Evolutionary conservation across 176 grass and related monocot genomes (phyloP).

Genomic region (barley (Hordeum vulgare)): DNA sequence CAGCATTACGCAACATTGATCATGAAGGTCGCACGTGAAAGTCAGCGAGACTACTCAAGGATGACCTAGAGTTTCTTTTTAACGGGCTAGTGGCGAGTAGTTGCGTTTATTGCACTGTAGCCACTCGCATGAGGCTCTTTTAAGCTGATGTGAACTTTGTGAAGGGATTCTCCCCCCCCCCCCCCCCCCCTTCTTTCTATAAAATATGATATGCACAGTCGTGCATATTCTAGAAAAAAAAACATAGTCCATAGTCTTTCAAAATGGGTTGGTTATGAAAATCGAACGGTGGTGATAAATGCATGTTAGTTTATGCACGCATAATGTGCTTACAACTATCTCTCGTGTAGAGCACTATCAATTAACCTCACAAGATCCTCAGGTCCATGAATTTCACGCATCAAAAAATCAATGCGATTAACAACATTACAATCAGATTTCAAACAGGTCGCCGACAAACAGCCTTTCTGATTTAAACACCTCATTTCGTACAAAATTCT

Average conservation of each 20-base stretch:
- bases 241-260: not conserved
- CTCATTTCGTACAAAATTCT: not conserved
- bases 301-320: not conserved
- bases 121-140: too few species aligned
- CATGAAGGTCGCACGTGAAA: too few species aligned
- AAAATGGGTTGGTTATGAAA: not conserved
- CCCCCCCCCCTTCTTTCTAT: too few species aligned
- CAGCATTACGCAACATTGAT: too few species aligned
- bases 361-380: slow-evolving; percentile 59
- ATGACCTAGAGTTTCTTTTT: too few species aligned
- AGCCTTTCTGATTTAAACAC: slow-evolving; percentile 10
- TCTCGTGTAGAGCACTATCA: slow-evolving; percentile 23
- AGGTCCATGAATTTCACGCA: slow-evolving; percentile 38
- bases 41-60: too few species aligned
- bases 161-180: too few species aligned
- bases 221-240: too few species aligned
- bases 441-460: slow-evolving; percentile 40
- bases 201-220: too few species aligned
- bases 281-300: not conserved
- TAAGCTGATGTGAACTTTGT: too few species aligned
- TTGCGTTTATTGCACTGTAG: too few species aligned
- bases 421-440: slow-evolving; percentile 36
- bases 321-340: not conserved
- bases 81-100: too few species aligned
- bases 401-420: slow-evolving; percentile 28